A percentile compares a stretch with the other conserved stretches of the same genome.
phyloP scores from a whole-genome alignment of 2,329 filamentous ascomycete genomes.

The Xylaria sp. region DNA sequence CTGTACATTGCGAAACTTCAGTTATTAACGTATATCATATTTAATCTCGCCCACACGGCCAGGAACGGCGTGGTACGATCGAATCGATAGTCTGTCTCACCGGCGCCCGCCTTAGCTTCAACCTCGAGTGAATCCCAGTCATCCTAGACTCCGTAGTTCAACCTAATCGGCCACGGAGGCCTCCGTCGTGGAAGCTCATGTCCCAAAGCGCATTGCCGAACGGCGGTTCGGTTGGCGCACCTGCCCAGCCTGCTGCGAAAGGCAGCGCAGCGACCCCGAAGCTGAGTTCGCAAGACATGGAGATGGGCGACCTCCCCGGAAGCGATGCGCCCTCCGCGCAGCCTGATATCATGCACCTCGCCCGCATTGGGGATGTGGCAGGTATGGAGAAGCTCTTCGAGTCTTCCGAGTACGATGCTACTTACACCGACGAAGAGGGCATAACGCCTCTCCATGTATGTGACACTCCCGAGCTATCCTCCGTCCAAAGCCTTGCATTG shows the following conservation, averaged over 20 bases:
- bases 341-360: slow-evolving; percentile 94
- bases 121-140: background rate
- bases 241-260: slow-evolving; percentile 63
- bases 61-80: background rate
- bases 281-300: slow-evolving; percentile 60
- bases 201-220: slow-evolving; percentile 47
- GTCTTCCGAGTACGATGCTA: slow-evolving; percentile 78
- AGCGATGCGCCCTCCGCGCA: slow-evolving; percentile 51
- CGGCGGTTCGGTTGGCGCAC: slow-evolving; percentile 48
- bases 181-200: slow-evolving; percentile 42
- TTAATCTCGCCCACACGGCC: background rate
- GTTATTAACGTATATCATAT: background rate
- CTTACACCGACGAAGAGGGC: slow-evolving; percentile 85
- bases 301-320: slow-evolving; percentile 57
- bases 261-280: slow-evolving; percentile 58
- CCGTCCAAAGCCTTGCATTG: background rate
- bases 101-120: slow-evolving; percentile 6
- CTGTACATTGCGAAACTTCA: slow-evolving; percentile 14
- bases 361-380: slow-evolving; percentile 82
- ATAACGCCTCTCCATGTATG: slow-evolving; percentile 93
- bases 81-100: slow-evolving; percentile 24
- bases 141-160: background rate
- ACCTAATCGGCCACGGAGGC: background rate
- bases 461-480: slow-evolving; percentile 1
- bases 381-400: slow-evolving; percentile 92